Conservation (phyloP, 345 rosid genomes). For the Nephelium lappaceum region DNA sequence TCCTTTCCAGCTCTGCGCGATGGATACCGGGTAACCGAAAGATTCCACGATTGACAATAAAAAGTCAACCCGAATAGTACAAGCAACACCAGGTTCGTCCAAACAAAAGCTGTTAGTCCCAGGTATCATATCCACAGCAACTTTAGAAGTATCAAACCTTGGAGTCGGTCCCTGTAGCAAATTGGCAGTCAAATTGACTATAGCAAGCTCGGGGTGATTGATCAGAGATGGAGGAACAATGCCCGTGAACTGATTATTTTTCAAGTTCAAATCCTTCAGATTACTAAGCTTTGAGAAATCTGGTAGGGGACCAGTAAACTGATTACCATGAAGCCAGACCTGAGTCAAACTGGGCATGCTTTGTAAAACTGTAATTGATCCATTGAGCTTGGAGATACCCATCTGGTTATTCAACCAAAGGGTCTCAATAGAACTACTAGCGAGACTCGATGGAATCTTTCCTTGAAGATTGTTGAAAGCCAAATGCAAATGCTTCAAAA, state of each 20-base stretch:
- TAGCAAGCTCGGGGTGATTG: conserved; percentile 32
- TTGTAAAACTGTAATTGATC: conserved; percentile 50
- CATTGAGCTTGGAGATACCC: conserved; percentile 44
- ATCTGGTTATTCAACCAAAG: conserved; percentile 57
- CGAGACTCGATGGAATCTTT: conserved; percentile 45
- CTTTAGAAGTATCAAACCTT: conserved; percentile 21
- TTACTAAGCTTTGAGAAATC: conserved; percentile 46
- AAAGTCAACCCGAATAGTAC: conserved; percentile 33
- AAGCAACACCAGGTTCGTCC: conserved; percentile 34
- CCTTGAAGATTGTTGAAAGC: conserved; percentile 56
- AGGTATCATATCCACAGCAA: conserved; percentile 21
- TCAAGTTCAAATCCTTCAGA: conserved; percentile 45
- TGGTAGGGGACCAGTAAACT: conserved; percentile 74
- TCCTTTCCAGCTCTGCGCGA: conserved; percentile 45
- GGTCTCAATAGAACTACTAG: conserved; percentile 34
- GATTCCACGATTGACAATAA: conserved; percentile 37
- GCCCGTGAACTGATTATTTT: conserved; percentile 76
- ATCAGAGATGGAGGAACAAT: conserved; percentile 54
- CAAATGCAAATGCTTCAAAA: conserved; percentile 43
- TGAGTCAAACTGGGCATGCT: conserved; percentile 60
- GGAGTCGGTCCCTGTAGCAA: conserved; percentile 52
- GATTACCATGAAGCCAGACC: conserved; percentile 60
- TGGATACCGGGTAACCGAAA: conserved; percentile 37
- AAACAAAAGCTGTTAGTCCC: conserved; percentile 40
- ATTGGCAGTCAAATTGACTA: conserved; percentile 52